Percentiles rank a stretch among this genome's conserved stretches.
phyloP scores from a whole-genome alignment of 2,329 filamentous ascomycete species.

The Arthrobotrys pseudoclavata region DNA sequence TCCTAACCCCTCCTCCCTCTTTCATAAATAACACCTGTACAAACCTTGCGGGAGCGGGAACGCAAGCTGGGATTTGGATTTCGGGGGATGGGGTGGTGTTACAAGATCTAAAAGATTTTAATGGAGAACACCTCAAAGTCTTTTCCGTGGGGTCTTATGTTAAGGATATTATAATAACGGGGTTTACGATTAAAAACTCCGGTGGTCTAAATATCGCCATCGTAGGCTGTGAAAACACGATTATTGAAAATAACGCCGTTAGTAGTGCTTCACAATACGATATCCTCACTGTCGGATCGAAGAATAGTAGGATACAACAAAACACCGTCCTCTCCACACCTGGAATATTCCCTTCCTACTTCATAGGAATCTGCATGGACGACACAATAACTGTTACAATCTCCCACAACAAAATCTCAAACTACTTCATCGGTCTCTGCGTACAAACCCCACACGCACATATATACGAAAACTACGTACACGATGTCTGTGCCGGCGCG shows the following conservation, averaged over 20 bases:
- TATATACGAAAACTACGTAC: not conserved
- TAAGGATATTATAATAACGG: not conserved
- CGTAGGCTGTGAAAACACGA: not conserved
- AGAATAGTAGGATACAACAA: not conserved
- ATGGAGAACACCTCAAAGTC: not conserved
- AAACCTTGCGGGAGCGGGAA: not conserved
- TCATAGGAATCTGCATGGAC: slow-evolving; percentile 13
- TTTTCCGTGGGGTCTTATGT: not conserved
- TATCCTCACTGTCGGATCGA: not conserved
- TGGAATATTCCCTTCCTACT: not conserved
- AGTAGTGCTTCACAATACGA: not conserved
- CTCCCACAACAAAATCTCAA: not conserved
- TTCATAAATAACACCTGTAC: not conserved
- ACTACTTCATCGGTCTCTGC: not conserved
- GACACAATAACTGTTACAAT: not conserved
- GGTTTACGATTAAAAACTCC: not conserved
- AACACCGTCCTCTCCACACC: not conserved
- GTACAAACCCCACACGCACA: not conserved
- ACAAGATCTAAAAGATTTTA: not conserved
- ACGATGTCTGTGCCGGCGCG: not conserved
- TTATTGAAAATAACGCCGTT: not conserved
- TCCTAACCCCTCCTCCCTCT: not conserved
- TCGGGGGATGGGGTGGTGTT: not conserved
- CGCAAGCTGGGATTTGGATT: not conserved
- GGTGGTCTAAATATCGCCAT: not conserved